These are phyloP conservation scores for Stenocarpella maydis DNA, from an alignment of 2,329 filamentous ascomycete species.

Conservation along the genomic window DNA sequence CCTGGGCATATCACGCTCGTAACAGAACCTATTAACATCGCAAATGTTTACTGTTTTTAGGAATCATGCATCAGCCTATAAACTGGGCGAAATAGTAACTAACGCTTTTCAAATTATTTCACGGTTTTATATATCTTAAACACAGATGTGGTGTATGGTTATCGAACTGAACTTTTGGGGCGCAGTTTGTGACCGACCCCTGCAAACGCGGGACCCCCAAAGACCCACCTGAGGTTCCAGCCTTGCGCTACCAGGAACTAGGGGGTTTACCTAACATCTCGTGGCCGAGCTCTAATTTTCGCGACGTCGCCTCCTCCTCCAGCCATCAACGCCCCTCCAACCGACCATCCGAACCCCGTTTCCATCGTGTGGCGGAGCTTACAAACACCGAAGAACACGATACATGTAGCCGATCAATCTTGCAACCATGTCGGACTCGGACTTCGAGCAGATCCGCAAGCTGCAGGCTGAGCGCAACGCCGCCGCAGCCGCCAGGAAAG, in stretches of 20 bases:
- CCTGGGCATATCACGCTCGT: too few relatives aligned
- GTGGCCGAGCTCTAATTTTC: constrained; percentile 27
- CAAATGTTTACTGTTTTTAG: too few relatives aligned
- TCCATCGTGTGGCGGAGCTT: neutral
- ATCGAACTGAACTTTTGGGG: too few relatives aligned
- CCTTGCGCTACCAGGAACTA: constrained; percentile 7
- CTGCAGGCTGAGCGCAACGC: constrained; percentile 94
- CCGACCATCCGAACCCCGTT: neutral
- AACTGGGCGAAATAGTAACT: too few relatives aligned
- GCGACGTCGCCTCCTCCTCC: constrained; percentile 9
- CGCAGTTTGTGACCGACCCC: constrained; percentile 1
- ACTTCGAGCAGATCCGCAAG: constrained; percentile 87
- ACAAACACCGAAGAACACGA: neutral
- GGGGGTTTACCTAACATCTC: constrained; percentile 16
- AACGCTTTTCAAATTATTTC: too few relatives aligned
- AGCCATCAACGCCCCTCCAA: neutral
- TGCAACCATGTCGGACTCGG: constrained; percentile 74
- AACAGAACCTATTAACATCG: too few relatives aligned
- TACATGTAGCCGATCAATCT: constrained; percentile 35
- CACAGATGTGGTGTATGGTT: too few relatives aligned
- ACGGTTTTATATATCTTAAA: too few relatives aligned
- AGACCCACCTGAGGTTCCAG: constrained; percentile 6
- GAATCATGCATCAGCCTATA: too few relatives aligned
- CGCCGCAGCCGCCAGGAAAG: constrained; percentile 79
- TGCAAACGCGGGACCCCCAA: neutral